phyloP scores from a whole-genome alignment of 208 protist genomes.

The Crithidia thermophila region DNA sequence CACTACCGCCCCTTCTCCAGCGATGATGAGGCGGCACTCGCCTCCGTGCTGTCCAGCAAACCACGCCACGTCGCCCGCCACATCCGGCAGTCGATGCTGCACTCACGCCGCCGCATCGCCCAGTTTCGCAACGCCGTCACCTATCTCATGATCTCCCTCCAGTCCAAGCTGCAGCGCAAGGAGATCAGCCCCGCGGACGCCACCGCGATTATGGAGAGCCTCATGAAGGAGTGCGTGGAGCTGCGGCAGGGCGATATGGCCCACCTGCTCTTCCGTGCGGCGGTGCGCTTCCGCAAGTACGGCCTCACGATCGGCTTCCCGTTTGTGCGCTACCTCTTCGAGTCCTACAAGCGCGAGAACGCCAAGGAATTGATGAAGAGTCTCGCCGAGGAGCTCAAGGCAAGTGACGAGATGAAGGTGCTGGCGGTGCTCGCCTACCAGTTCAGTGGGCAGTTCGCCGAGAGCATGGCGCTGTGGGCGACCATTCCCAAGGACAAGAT shows the following conservation, averaged over 20 bases:
- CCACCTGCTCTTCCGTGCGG: constrained; percentile 89
- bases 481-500: constrained; percentile 54
- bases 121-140: constrained; percentile 93
- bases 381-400: constrained; percentile 83
- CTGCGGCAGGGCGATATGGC: constrained; percentile 91
- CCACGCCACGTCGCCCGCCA: constrained; percentile 82
- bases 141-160: constrained; percentile 90
- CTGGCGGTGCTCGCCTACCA: constrained; percentile 78
- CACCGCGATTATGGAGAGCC: constrained; percentile 72
- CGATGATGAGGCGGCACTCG: constrained; percentile 83
- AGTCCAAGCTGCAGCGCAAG: constrained; percentile 78
- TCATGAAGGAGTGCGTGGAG: constrained; percentile 91
- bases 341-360: constrained; percentile 85
- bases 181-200: constrained; percentile 76
- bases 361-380: constrained; percentile 81
- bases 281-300: constrained; percentile 91
- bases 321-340: constrained; percentile 77
- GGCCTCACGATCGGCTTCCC: constrained; percentile 60
- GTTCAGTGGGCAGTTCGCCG: constrained; percentile 46
- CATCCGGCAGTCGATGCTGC: constrained; percentile 86
- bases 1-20: constrained; percentile 79
- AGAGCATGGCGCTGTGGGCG: constrained; percentile 48
- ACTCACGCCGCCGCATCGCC: constrained; percentile 66
- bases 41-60: constrained; percentile 73
- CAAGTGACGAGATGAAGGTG: constrained; percentile 53